Evolutionary conservation across 495 filamentous ascomycete genomes (phyloP), one percentile per base, ranked within the genome.

Genomic region (Chaetomium cochliodes): DNA sequence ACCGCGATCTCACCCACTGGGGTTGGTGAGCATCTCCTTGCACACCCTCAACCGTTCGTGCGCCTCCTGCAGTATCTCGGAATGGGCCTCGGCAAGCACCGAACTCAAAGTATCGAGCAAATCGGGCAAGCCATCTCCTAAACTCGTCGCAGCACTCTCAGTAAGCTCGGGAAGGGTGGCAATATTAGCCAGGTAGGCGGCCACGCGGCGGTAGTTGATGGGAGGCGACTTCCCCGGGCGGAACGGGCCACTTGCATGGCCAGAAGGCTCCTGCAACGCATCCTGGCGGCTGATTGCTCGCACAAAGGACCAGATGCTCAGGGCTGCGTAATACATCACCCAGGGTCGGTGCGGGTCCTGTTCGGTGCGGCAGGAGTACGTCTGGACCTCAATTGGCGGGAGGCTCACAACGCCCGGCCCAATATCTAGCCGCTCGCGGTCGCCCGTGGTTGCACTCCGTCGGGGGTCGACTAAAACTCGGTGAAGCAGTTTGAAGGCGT

Each of bases 231-330:
- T 42, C 20, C 70, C 50, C 20, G 65, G 68, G 9, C 69, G 70
- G 15, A 68, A 33, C 0, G 65, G 60, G 8, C 25, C 51, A 11
- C 52, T 23, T 20, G 62, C 37, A 18, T 63, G 67, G n/a, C 59
- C 51, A 9, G 55, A 44, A 56, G 70, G 71, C 57, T 53, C 65
- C 33, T 64, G 75, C 28, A 62, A 60, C 54, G 67, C 68, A 66
- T 63, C 73, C 61, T 60, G 70, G 6, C 90, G 89, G 65, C 93
- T 91, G 58, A 96, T 74, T 0, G 94, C 93, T 69, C 87, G 92
- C 20, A 91, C 92, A 71, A 94, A 98, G 22, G 85, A 92, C 93
- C 93, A 98, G 30, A 97, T 92, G 54, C 93, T 90, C 63, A 98
- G 78, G 1, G 89, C 87, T 0, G 94, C 91, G 61, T 93, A 94